A percentile compares a stretch with the other conserved stretches of the same genome.
These are phyloP conservation scores for Lachnellula cervina DNA, from an alignment of 2,329 filamentous ascomycete genomes.

Conservation along the genomic window DNA sequence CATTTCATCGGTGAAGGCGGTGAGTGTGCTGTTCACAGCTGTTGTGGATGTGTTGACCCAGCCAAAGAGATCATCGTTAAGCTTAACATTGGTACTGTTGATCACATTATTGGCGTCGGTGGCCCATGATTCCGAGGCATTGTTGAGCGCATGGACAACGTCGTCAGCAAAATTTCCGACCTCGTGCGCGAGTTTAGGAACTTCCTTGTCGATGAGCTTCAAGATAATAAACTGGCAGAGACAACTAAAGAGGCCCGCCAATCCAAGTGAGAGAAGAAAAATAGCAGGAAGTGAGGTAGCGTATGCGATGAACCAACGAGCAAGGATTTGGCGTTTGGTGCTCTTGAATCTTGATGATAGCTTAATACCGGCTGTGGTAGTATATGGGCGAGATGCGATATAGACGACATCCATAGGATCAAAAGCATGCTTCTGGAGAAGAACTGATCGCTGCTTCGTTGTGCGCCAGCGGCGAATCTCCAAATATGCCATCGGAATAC, in stretches of 20 bases:
- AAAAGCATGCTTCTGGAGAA: constrained; percentile 61
- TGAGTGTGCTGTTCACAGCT: constrained; percentile 81
- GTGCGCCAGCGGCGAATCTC: constrained; percentile 74
- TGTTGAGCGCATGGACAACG: constrained; percentile 57
- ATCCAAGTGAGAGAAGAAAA: constrained; percentile 62
- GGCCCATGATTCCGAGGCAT: constrained; percentile 62
- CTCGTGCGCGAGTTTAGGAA: constrained; percentile 59
- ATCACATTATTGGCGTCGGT: constrained; percentile 58
- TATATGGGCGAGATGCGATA: constrained; percentile 75
- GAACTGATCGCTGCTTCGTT: constrained; percentile 63
- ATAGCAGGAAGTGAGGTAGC: constrained; percentile 62
- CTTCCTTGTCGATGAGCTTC: constrained; percentile 56
- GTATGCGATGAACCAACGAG: constrained; percentile 61
- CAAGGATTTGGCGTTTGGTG: constrained; percentile 59
- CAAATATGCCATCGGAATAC: constrained; percentile 72
- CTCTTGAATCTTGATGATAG: constrained; percentile 60
- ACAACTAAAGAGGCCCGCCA: constrained; percentile 63
- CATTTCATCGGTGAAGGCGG: constrained; percentile 74
- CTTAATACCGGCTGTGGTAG: constrained; percentile 67
- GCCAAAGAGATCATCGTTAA: constrained; percentile 81
- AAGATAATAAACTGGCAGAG: constrained; percentile 65
- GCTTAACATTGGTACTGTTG: constrained; percentile 54
- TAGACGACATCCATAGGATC: constrained; percentile 88
- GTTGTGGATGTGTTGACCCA: constrained; percentile 82
- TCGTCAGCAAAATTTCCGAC: constrained; percentile 62